These are phyloP conservation scores for Podaxis sp. DNA, from an alignment of 768 basidiomycete genomes.

Conservation along the genomic window DNA sequence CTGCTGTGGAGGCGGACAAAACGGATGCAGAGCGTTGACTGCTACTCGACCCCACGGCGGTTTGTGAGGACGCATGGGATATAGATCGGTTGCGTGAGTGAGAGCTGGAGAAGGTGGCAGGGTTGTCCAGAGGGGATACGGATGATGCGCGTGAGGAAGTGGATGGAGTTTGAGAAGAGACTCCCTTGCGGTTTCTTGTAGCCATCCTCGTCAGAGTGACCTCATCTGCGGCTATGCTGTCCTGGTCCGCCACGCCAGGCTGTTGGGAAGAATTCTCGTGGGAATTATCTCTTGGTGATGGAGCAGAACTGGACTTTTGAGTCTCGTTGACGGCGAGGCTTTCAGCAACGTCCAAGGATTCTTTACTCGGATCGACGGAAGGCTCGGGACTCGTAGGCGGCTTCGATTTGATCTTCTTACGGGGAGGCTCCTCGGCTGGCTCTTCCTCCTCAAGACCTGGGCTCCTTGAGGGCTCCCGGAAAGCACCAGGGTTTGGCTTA, in stretches of 20 bases:
- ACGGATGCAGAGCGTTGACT: constrained; percentile 34
- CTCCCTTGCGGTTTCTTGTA: constrained; percentile 4
- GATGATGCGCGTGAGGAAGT: constrained; percentile 13
- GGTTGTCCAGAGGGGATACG: constrained; percentile 4
- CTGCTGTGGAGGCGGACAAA: constrained; percentile 32
- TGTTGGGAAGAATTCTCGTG: constrained; percentile 10
- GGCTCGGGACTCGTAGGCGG: not conserved
- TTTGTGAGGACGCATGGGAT: constrained; percentile 35
- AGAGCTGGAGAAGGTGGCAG: constrained; percentile 12
- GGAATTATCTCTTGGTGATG: constrained; percentile 5
- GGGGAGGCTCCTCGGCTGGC: constrained; percentile 23
- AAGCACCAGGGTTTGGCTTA: constrained; percentile 23
- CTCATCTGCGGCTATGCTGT: not conserved
- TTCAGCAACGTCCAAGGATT: not conserved
- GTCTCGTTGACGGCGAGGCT: constrained; percentile 1
- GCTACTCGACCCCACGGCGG: constrained; percentile 22
- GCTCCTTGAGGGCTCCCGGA: constrained; percentile 21
- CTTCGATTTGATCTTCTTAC: constrained; percentile 22
- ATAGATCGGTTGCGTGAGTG: constrained; percentile 35
- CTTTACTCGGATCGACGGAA: not conserved
- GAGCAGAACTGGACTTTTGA: constrained; percentile 8
- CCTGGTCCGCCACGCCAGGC: constrained; percentile 1
- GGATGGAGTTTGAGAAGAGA: constrained; percentile 10
- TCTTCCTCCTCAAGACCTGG: constrained; percentile 22
- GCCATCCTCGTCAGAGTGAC: constrained; percentile 6